Conservation (phyloP, 495 filamentous ascomycete genomes). For the Haplographium delicatum region DNA sequence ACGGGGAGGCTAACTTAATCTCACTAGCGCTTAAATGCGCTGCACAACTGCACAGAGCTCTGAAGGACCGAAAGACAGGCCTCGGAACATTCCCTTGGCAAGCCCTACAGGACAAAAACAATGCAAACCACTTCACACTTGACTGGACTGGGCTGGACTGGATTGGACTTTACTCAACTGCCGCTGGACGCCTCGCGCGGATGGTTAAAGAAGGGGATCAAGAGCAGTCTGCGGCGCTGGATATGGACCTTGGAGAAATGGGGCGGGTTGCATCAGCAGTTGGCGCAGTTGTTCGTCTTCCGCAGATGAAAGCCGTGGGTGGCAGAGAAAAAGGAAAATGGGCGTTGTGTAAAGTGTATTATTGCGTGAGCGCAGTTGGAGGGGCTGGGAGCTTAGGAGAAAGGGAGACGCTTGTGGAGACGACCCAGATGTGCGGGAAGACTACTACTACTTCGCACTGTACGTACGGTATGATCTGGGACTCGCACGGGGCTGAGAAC, state of each 20-base stretch:
- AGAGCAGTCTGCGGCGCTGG: too few species aligned
- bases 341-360: too few species aligned
- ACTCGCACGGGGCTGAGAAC: conserved; percentile 11
- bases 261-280: too few species aligned
- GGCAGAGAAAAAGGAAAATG: too few species aligned
- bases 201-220: too few species aligned
- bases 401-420: conserved; percentile 19
- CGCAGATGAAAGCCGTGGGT: too few species aligned
- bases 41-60: not conserved
- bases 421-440: conserved; percentile 20
- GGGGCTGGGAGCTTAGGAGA: too few species aligned
- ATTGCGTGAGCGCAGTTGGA: not conserved
- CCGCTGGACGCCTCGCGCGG: too few species aligned
- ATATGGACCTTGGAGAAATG: too few species aligned
- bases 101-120: conserved; percentile 1
- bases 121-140: not conserved
- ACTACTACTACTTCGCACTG: not conserved
- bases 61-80: conserved; percentile 1
- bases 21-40: conserved; percentile 5
- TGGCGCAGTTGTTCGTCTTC: too few species aligned
- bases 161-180: too few species aligned
- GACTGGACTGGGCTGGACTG: too few species aligned
- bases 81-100: conserved; percentile 12
- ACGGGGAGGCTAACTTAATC: conserved; percentile 10
- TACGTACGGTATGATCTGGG: conserved; percentile 8